These are phyloP conservation scores for Nicotiana sylvestris DNA, from an alignment of 257 asterid species.

Conservation along the genomic window DNA sequence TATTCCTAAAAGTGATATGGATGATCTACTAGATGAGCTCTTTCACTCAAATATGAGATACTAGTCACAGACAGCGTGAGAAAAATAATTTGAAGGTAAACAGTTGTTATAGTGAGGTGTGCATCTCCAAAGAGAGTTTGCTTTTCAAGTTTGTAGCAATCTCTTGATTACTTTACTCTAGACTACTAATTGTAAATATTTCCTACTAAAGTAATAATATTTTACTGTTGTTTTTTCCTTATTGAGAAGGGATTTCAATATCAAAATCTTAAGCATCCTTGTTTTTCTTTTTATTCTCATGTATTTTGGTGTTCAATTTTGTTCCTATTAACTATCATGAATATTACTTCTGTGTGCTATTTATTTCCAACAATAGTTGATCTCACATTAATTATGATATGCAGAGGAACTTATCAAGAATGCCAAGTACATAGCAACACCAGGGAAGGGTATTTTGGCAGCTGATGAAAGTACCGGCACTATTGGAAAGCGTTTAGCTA, in stretches of 20 bases:
- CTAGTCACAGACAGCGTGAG: background rate
- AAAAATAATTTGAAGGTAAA: background rate
- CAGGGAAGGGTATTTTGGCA: conserved; percentile 84
- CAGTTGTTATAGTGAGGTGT: background rate
- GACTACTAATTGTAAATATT: background rate
- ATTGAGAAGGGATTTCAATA: background rate
- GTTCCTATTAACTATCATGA: background rate
- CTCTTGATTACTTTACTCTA: background rate
- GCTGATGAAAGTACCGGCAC: conserved; percentile 96
- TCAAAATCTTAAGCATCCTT: background rate
- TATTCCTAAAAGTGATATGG: background rate
- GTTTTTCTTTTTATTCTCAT: no score
- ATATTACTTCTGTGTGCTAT: background rate
- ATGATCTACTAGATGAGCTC: background rate
- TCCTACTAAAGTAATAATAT: background rate
- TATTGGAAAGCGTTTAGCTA: conserved; percentile 72
- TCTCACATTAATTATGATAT: background rate
- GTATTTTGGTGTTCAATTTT: background rate
- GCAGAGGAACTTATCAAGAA: conserved; percentile 77
- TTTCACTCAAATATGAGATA: background rate
- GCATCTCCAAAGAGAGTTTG: background rate
- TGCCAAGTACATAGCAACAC: conserved; percentile 79
- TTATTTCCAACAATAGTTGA: background rate
- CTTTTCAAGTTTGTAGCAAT: background rate
- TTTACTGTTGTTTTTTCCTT: background rate